These are phyloP conservation scores for Colletotrichum scovillei DNA, from an alignment of 2,329 filamentous ascomycete genomes.

Conservation along the genomic window DNA sequence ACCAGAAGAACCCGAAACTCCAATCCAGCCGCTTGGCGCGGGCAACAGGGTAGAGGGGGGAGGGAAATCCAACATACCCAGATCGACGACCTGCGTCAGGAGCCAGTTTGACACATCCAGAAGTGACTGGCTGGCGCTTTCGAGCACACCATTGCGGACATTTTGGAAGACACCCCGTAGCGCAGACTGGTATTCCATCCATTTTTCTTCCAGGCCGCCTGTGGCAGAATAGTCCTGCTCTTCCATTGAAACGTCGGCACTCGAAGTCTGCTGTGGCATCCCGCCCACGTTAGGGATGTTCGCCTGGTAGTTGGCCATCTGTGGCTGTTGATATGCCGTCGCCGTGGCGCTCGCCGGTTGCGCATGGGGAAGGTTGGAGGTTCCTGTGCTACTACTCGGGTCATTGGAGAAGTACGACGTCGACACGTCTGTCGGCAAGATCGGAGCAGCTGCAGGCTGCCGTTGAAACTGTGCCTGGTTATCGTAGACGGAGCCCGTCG, in stretches of 20 bases:
- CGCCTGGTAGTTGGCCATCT: constrained; percentile 62
- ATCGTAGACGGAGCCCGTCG: constrained; percentile 74
- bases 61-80: constrained; percentile 56
- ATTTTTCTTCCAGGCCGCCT: constrained; percentile 74
- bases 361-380: constrained; percentile 64
- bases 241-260: constrained; percentile 61
- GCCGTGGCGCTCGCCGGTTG: constrained; percentile 59
- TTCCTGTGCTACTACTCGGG: constrained; percentile 69
- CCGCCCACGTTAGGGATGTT: constrained; percentile 59
- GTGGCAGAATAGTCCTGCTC: constrained; percentile 69
- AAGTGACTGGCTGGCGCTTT: constrained; percentile 63
- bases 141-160: constrained; percentile 66
- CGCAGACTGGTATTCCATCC: constrained; percentile 72
- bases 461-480: constrained; percentile 80
- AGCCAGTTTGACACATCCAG: constrained; percentile 67
- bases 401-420: constrained; percentile 82
- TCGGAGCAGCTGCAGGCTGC: constrained; percentile 82
- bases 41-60: background rate
- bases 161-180: constrained; percentile 77
- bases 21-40: background rate
- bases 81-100: constrained; percentile 63
- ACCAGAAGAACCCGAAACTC: background rate
- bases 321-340: constrained; percentile 74
- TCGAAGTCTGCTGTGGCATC: constrained; percentile 53
- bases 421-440: constrained; percentile 74